A percentile compares a stretch with the other conserved stretches of the same genome.
Evolutionary conservation across 1,284 basidiomycete species (phyloP).

Genomic region (Takashimella koratensis): DNA sequence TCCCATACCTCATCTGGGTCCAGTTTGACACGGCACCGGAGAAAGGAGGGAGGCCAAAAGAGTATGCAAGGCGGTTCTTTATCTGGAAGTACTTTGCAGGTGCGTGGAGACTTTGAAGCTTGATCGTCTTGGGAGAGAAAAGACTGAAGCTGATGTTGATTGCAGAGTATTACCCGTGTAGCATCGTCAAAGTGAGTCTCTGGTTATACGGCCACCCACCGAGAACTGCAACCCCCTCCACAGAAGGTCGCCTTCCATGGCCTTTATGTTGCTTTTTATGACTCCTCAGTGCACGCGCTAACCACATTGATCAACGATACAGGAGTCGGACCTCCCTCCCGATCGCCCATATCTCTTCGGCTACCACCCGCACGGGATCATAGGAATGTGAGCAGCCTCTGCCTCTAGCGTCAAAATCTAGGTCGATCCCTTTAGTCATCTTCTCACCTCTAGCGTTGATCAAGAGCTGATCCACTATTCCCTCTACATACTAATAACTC

Average conservation of each 20-base stretch:
- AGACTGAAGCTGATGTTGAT: too few relatives aligned
- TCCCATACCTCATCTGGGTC: conserved; percentile 80
- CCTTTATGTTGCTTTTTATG: too few relatives aligned
- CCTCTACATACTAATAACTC: not conserved
- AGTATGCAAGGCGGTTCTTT: conserved; percentile 67
- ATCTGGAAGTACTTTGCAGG: conserved; percentile 62
- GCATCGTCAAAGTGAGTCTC: conserved; percentile 30
- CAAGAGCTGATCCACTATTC: not conserved
- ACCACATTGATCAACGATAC: conserved; percentile 1
- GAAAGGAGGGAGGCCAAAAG: conserved; percentile 68
- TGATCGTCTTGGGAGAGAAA: too few relatives aligned
- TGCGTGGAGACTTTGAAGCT: too few relatives aligned
- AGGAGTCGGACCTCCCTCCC: conserved; percentile 84
- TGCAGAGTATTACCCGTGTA: conserved; percentile 82
- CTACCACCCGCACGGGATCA: conserved; percentile 94
- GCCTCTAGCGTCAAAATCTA: too few relatives aligned
- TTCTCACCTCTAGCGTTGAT: too few relatives aligned
- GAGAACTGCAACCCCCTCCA: too few relatives aligned
- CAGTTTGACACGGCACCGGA: conserved; percentile 74
- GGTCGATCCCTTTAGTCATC: not conserved
- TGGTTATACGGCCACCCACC: too few relatives aligned
- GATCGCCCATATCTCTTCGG: conserved; percentile 94
- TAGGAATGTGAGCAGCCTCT: conserved; percentile 65
- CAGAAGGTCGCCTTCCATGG: too few relatives aligned
- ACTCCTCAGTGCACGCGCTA: conserved; percentile 5